phyloP scores from a whole-genome alignment of 805 yeast species.

The Saccharomycopsis fibuligera region DNA sequence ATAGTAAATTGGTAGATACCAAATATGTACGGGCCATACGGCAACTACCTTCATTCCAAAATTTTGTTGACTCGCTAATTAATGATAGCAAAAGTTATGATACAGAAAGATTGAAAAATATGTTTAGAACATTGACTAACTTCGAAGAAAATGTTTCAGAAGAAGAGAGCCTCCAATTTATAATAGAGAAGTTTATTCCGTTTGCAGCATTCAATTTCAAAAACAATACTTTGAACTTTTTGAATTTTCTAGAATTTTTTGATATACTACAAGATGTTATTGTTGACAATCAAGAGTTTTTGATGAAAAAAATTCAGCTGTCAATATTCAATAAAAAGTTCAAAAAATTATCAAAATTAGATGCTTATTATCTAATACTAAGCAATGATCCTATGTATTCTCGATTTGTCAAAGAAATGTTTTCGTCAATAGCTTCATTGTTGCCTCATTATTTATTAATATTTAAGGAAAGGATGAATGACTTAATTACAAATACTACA shows the following conservation, averaged over 20 bases:
- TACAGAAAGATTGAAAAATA: neutral
- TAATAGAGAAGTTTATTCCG: slow-evolving; percentile 1
- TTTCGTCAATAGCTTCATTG: neutral
- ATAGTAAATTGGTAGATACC: neutral
- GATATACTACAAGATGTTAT: slow-evolving; percentile 5
- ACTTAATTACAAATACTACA: neutral
- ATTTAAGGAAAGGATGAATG: neutral
- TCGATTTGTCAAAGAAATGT: neutral
- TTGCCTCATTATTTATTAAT: slow-evolving; percentile 8
- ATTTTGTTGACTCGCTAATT: slow-evolving; percentile 3
- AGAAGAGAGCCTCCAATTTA: neutral
- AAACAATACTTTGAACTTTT: neutral
- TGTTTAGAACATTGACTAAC: neutral
- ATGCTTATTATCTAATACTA: slow-evolving; percentile 5
- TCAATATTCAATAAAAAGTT: neutral
- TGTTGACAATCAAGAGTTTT: slow-evolving; percentile 1
- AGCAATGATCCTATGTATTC: neutral
- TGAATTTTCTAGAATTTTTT: slow-evolving; percentile 8
- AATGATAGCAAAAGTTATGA: neutral
- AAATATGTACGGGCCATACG: neutral
- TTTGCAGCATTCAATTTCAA: neutral
- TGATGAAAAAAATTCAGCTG: neutral
- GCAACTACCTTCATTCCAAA: slow-evolving; percentile 13
- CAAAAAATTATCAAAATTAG: neutral
- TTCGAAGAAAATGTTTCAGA: neutral